Evolutionary conservation across 306 rosid genomes (phyloP), one percentile per base, ranked within the genome.

Genomic region (Pterocarpus macrocarpus): DNA sequence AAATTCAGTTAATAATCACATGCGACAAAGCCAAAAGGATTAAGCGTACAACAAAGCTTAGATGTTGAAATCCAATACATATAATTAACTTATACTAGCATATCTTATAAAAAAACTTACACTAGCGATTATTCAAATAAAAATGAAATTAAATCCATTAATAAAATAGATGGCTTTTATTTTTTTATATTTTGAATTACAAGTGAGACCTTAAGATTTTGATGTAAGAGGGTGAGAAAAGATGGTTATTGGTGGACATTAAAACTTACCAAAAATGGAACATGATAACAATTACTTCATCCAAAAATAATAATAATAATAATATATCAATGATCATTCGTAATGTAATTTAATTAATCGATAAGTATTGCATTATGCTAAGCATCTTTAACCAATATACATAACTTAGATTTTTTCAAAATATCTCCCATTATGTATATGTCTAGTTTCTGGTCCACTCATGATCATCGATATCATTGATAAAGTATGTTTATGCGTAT

Each of bases 361-460:
- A 53, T 64, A 45, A 36, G 13, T 45, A 38, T 66, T 59, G 53
- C 14, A n/a, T 47, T 64, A 79, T 71, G 61, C 39, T 73, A 84
- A 73, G 84, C 87, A 84, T 84, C 84, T 72, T 81, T 81, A 77
- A 81, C 85, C 80, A 30, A 33, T 13, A 57, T 13, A 84, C 49
- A 85, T 59, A 32, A 62, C 69, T 80, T 70, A 56, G 71, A 63
- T 84, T 59, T 70, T 44, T 32, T 59, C 30, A 16, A 62, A 61
- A 72, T 79, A 45, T 69, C 22, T 7, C 38, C 17, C 61, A 34
- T 55, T 64, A 45, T 44, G 35, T 30, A 71, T 69, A 28, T 57
- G 33, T 11, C 56, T 76, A 76, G 33, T 63, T 73, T 22, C 10
- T 45, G 80, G 70, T 80, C 64, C 71, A 71, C 67, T 58, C 77